Conservation (phyloP, 208 protist genomes). For the Acanthamoeba healyi region DNA sequence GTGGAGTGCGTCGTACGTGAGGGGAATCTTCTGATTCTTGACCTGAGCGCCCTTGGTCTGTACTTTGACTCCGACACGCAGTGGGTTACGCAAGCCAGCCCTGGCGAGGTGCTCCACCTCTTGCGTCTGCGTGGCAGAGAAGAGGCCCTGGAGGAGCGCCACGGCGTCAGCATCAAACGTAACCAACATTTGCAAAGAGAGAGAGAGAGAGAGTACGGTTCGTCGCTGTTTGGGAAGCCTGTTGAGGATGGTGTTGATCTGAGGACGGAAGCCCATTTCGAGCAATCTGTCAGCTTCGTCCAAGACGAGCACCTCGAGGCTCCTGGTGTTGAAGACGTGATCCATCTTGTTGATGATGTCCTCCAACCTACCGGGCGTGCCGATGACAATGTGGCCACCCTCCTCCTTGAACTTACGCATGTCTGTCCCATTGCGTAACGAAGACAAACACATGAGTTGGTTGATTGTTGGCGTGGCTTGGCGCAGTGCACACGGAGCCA, state of each 20-base stretch:
- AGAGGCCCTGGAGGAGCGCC: conserved; percentile 90
- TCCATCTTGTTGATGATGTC: conserved; percentile 79
- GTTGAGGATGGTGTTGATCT: conserved; percentile 87
- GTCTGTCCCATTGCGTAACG: not conserved
- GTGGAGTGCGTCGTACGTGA: too few relatives aligned
- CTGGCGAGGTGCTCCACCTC: conserved; percentile 85
- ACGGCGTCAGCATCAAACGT: too few relatives aligned
- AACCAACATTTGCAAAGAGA: too few relatives aligned
- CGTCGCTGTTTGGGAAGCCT: conserved; percentile 90
- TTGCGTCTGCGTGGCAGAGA: conserved; percentile 91
- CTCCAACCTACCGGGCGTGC: conserved; percentile 87
- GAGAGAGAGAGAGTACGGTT: conserved; percentile 77
- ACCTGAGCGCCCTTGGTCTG: not conserved
- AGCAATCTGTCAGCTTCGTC: conserved; percentile 93
- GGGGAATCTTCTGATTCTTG: conserved; percentile 71
- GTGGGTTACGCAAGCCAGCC: conserved; percentile 82
- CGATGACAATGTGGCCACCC: conserved; percentile 86
- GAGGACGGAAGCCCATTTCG: conserved; percentile 92
- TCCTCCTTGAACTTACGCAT: conserved; percentile 49
- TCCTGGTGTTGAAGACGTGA: conserved; percentile 69
- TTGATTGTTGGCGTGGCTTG: too few relatives aligned
- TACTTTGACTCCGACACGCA: conserved; percentile 82
- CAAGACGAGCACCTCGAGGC: conserved; percentile 91
- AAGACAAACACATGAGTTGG: not conserved
- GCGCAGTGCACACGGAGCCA: too few relatives aligned